A percentile compares a stretch with the other conserved stretches of the same genome.
phyloP scores from a whole-genome alignment of 2,329 filamentous ascomycete genomes.

The Beauveria sp. region DNA sequence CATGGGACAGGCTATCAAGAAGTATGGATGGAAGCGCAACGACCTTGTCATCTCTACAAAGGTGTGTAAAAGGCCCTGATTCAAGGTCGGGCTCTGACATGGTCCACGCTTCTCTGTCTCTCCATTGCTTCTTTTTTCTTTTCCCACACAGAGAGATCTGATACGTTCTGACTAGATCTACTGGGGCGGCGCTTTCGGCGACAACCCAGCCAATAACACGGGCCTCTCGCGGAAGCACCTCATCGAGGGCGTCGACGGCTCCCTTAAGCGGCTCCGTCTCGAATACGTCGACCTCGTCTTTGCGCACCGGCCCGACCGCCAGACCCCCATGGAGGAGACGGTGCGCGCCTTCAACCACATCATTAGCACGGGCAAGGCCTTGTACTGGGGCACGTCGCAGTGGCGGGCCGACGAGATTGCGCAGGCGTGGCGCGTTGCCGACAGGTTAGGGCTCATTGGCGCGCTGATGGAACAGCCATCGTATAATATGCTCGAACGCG shows the following conservation, averaged over 20 bases:
- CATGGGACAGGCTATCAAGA: conserved; percentile 54
- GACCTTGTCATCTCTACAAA: conserved; percentile 55
- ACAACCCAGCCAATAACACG: conserved; percentile 57
- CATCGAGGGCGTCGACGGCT: conserved; percentile 55
- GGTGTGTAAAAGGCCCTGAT: conserved; percentile 21
- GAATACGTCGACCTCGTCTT: conserved; percentile 62
- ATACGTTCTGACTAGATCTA: conserved; percentile 40
- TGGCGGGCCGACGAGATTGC: conserved; percentile 61
- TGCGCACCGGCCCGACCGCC: conserved; percentile 59
- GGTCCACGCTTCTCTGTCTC: too few species aligned
- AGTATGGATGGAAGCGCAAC: conserved; percentile 53
- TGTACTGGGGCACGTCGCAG: conserved; percentile 65
- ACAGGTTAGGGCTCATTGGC: conserved; percentile 52
- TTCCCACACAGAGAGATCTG: background rate
- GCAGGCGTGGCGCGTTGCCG: conserved; percentile 52
- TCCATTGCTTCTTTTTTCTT: too few species aligned
- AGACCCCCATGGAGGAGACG: conserved; percentile 63
- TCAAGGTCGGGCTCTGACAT: background rate
- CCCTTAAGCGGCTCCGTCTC: conserved; percentile 48
- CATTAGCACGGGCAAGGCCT: conserved; percentile 58
- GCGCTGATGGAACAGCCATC: conserved; percentile 60
- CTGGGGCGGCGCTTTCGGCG: conserved; percentile 53
- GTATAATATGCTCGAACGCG: conserved; percentile 56
- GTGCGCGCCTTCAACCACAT: conserved; percentile 65
- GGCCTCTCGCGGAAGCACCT: conserved; percentile 64